Evolutionary conservation across 768 basidiomycete species (phyloP).

Genomic region (Serpula lacrymans): DNA sequence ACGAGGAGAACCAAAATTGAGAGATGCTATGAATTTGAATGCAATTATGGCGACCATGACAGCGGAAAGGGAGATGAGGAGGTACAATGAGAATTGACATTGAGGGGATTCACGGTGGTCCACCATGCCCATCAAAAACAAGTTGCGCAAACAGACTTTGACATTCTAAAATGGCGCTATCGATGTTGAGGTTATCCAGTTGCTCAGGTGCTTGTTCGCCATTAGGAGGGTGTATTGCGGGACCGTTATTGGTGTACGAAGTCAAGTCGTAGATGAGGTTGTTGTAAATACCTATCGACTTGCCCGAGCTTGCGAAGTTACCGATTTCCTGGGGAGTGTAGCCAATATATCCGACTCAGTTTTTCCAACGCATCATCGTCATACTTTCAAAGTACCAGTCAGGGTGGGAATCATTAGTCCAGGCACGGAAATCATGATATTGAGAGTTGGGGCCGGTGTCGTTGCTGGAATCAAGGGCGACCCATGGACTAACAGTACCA

Average conservation of each 20-base stretch:
- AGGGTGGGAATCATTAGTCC: slow-evolving; percentile 83
- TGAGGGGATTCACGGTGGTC: slow-evolving; percentile 91
- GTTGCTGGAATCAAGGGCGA: slow-evolving; percentile 75
- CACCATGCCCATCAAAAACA: slow-evolving; percentile 88
- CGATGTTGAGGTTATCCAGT: slow-evolving; percentile 61
- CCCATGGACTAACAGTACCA: slow-evolving; percentile 81
- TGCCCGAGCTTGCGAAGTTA: slow-evolving; percentile 59
- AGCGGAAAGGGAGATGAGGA: slow-evolving; percentile 83
- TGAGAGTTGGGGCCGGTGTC: slow-evolving; percentile 68
- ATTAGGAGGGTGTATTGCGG: slow-evolving; percentile 47
- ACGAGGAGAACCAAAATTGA: slow-evolving; percentile 75
- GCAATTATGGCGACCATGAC: slow-evolving; percentile 95
- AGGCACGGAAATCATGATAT: slow-evolving; percentile 96
- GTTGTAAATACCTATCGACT: slow-evolving; percentile 82
- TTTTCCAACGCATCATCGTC: slow-evolving; percentile 88
- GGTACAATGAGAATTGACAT: slow-evolving; percentile 88
- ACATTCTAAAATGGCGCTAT: slow-evolving; percentile 52
- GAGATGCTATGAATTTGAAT: slow-evolving; percentile 92
- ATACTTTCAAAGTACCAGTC: slow-evolving; percentile 98
- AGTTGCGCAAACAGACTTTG: slow-evolving; percentile 90
- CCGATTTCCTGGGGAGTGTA: slow-evolving; percentile 73
- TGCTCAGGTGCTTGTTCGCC: slow-evolving; percentile 47
- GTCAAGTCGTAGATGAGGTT: slow-evolving; percentile 86
- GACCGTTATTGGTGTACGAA: slow-evolving; percentile 69
- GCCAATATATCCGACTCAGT: slow-evolving; percentile 86